Conservation (phyloP, 2,329 filamentous ascomycete genomes). For the Didymosphaeria variabile region DNA sequence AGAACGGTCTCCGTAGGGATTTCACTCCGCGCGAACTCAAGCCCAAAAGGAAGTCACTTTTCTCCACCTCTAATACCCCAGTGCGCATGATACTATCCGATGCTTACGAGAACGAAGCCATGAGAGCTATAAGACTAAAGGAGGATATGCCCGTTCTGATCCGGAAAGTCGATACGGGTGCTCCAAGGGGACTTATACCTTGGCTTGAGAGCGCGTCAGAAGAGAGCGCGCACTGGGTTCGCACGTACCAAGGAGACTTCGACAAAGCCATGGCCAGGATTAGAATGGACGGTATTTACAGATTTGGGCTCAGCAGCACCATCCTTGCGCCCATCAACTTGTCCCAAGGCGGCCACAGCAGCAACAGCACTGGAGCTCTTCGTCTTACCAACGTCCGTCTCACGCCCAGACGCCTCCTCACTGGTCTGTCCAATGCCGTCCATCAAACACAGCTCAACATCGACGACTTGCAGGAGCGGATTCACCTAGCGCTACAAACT, state of each 20-base stretch:
- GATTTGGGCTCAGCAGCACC: not conserved
- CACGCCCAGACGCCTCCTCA: not conserved
- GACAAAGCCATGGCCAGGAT: not conserved
- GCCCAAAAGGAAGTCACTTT: not conserved
- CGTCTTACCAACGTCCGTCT: not conserved
- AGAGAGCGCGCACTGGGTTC: not conserved
- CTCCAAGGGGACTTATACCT: not conserved
- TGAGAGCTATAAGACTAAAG: not conserved
- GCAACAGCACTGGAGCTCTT: not conserved
- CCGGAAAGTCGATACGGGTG: not conserved
- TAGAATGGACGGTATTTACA: not conserved
- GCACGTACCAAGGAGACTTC: not conserved
- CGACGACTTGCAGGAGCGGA: not conserved
- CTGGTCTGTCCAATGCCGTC: not conserved
- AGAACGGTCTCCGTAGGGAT: not conserved
- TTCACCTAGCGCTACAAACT: not conserved
- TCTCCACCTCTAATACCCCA: not conserved
- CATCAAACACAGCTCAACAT: not conserved
- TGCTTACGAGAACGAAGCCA: not conserved
- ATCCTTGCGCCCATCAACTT: not conserved
- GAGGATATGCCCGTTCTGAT: not conserved
- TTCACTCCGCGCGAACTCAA: not conserved
- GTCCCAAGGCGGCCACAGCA: not conserved
- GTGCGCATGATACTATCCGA: not conserved
- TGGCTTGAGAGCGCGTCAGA: not conserved